phyloP scores from a whole-genome alignment of 257 asterid genomes.

The Nicotiana tabacum region DNA sequence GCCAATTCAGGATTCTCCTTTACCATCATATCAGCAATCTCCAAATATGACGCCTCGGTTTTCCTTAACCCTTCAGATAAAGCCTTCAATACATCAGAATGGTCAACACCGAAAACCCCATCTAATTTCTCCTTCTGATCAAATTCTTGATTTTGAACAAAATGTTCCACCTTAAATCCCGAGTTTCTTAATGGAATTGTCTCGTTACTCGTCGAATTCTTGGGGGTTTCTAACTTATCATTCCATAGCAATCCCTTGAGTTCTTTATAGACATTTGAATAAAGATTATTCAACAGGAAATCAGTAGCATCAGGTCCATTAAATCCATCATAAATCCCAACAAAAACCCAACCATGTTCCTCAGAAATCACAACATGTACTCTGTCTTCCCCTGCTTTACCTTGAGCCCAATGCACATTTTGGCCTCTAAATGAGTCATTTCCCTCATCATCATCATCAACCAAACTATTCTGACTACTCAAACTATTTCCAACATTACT shows the following conservation, averaged over 20 bases:
- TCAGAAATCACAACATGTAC: slow-evolving; percentile 83
- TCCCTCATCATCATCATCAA: slow-evolving; percentile 63
- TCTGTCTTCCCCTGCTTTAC: slow-evolving; percentile 95
- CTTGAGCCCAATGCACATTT: slow-evolving; percentile 97
- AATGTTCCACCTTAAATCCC: slow-evolving; percentile 18
- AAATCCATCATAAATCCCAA: slow-evolving; percentile 90
- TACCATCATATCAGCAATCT: slow-evolving; percentile 73
- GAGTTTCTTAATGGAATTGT: slow-evolving; percentile 8
- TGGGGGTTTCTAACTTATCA: slow-evolving; percentile 45
- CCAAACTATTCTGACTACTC: slow-evolving; percentile 64
- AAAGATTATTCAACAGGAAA: slow-evolving; percentile 61
- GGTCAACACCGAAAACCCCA: slow-evolving; percentile 31
- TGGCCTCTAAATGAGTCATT: slow-evolving; percentile 63
- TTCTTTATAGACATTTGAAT: slow-evolving; percentile 67
- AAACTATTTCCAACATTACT: slow-evolving; percentile 40
- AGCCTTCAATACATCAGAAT: slow-evolving; percentile 70
- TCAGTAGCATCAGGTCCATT: slow-evolving; percentile 97
- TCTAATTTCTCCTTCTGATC: slow-evolving; percentile 25
- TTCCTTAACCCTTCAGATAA: slow-evolving; percentile 75
- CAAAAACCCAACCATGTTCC: slow-evolving; percentile 88
- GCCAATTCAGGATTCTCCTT: slow-evolving; percentile 88
- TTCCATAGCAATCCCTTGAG: slow-evolving; percentile 76
- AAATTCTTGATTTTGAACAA: slow-evolving; percentile 12
- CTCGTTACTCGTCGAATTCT: slow-evolving; percentile 12
- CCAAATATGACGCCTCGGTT: slow-evolving; percentile 74